Conservation (phyloP, 2,329 filamentous ascomycete genomes). For the Calonectria multiphialidica region DNA sequence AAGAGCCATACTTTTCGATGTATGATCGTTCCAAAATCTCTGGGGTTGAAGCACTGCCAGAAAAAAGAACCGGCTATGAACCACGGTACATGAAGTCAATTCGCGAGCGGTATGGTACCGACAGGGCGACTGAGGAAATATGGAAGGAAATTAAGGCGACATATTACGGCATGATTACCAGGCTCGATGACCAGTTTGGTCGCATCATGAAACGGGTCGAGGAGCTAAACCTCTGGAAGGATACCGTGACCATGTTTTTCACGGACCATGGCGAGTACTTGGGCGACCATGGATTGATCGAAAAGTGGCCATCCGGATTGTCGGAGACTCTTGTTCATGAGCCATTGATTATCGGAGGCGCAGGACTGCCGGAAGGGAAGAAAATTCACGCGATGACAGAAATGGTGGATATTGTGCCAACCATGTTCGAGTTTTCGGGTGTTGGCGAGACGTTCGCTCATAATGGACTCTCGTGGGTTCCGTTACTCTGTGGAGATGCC, state of each 20-base stretch:
- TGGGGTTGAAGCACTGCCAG: neutral
- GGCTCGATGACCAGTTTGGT: slow-evolving; percentile 60
- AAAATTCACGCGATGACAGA: slow-evolving; percentile 51
- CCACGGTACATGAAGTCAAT: slow-evolving; percentile 56
- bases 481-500: slow-evolving; percentile 39
- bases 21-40: slow-evolving; percentile 52
- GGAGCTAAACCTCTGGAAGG: slow-evolving; percentile 49
- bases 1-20: slow-evolving; percentile 62
- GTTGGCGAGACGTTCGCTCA: slow-evolving; percentile 55
- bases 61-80: slow-evolving; percentile 55
- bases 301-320: slow-evolving; percentile 61
- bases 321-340: slow-evolving; percentile 56
- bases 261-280: slow-evolving; percentile 61
- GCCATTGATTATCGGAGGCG: slow-evolving; percentile 58
- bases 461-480: slow-evolving; percentile 52
- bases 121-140: slow-evolving; percentile 53
- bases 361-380: slow-evolving; percentile 51
- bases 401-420: slow-evolving; percentile 61
- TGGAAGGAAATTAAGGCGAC: slow-evolving; percentile 59
- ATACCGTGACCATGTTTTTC: slow-evolving; percentile 58
- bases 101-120: slow-evolving; percentile 52
- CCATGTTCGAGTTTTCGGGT: slow-evolving; percentile 53
- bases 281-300: slow-evolving; percentile 60
- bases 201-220: slow-evolving; percentile 51
- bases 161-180: slow-evolving; percentile 61